Evolutionary conservation across 1,139 yeast genomes (phyloP).

Genomic region (Blastobotrys ciferrii): DNA sequence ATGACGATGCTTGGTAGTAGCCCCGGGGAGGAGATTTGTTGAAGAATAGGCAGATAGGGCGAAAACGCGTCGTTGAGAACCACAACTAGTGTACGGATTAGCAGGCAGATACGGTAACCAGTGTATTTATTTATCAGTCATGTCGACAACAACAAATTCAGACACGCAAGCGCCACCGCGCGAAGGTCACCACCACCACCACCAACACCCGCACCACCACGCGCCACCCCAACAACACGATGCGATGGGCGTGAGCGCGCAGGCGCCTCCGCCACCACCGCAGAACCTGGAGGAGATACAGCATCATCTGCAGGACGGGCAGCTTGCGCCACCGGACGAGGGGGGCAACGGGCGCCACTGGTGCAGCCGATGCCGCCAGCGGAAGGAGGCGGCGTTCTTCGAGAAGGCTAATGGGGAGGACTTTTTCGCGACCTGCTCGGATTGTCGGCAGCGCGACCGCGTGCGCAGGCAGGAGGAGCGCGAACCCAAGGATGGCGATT

Average conservation of each 20-base stretch:
- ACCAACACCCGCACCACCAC: background rate
- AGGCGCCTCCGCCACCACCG: constrained; percentile 1
- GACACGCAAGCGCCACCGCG: background rate
- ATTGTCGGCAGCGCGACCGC: constrained; percentile 8
- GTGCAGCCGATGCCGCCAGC: constrained; percentile 4
- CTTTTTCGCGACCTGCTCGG: constrained; percentile 8
- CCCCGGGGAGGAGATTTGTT: background rate
- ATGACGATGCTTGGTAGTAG: background rate
- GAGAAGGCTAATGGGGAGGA: constrained; percentile 6
- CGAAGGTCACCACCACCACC: constrained; percentile 2
- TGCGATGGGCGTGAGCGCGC: background rate
- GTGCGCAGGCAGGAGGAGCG: constrained; percentile 6
- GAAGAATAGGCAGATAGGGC: background rate
- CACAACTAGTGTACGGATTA: background rate
- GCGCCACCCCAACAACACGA: background rate
- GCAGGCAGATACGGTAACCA: background rate
- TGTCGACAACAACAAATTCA: background rate
- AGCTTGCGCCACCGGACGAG: background rate
- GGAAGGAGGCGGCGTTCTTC: constrained; percentile 5
- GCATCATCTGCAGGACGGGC: constrained; percentile 1
- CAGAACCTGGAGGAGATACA: constrained; percentile 6
- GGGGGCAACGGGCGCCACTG: background rate
- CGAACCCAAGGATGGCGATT: constrained; percentile 3
- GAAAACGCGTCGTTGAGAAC: background rate
- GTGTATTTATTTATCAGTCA: background rate